Evolutionary conservation across 345 rosid species (phyloP), one percentile per base, ranked within the genome.

Genomic region (Rhodamnia argentea): DNA sequence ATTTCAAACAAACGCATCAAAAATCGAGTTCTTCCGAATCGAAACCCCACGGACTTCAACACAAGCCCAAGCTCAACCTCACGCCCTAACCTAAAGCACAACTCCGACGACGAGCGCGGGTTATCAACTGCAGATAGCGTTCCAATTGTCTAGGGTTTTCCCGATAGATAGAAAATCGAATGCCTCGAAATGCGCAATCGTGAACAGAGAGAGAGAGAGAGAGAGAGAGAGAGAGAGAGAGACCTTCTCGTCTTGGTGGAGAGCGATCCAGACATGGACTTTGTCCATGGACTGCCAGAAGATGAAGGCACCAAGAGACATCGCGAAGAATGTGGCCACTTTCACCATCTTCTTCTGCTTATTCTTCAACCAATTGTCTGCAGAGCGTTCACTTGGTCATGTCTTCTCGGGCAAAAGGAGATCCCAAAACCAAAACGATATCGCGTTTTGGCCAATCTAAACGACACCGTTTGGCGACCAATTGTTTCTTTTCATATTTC

Each of bases 241-340:
- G 53, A 88, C 87, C 87, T 85, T 88, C 86, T 88, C 89, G 84
- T 88, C 87, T 27, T 88, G 87, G 52, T 59, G 87, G 89, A 85
- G 89, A 14, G 99, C 99, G 91, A 95, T 95, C 96, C 98, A 96
- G 87, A 96, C 98, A 56, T 96, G 99, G 84, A 96, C 90, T 87
- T 91, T 93, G 70, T 96, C 99, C 99, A 96, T 93, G 84, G 98
- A 87, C 54, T 95, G 95, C 98, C 97, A 94, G 91, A 95, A 96
- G 42, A 92, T 74, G 89, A 97, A 96, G 84, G 99, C 98, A 3
- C 94, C 98, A 52, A 95, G 55, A 82, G 98, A 78, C 98, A 96
- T 93, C 29, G 89, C 98, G 81, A 95, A 92, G 89, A 90, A 95
- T 4, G 98, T 88, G 52, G 89, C 88, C 37, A 94, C 90, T 88